Conservation (phyloP, 2,329 filamentous ascomycete species). For the Tolypocladium cylindrosporum region DNA sequence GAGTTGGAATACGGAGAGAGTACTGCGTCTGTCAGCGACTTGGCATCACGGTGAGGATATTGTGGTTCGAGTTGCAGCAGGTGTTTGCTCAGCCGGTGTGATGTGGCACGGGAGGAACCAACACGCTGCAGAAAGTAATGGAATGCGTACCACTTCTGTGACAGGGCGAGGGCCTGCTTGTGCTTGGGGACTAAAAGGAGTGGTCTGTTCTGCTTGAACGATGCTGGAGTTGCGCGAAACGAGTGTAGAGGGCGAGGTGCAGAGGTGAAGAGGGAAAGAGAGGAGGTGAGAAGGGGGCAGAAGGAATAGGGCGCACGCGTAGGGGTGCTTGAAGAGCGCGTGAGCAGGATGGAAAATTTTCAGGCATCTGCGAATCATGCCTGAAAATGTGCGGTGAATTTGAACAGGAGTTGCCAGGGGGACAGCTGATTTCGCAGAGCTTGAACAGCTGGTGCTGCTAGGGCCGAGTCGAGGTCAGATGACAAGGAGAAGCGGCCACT, state of each 20-base stretch:
- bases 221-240: not conserved
- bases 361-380: not conserved
- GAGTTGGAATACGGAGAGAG: not conserved
- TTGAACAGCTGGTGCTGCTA: not conserved
- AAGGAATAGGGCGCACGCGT: not conserved
- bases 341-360: not conserved
- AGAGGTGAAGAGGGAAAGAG: not conserved
- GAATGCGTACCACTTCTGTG: not conserved
- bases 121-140: not conserved
- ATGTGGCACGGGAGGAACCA: not conserved
- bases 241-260: slow-evolving; percentile 1
- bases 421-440: not conserved
- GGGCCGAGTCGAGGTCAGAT: not conserved
- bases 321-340: not conserved
- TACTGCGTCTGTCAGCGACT: not conserved
- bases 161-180: not conserved
- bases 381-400: not conserved
- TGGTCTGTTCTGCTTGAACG: not conserved
- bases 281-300: not conserved
- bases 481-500: not conserved
- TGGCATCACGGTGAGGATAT: not conserved
- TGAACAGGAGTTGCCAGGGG: not conserved
- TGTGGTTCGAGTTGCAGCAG: not conserved
- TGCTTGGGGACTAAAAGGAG: not conserved
- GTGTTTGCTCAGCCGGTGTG: not conserved